Percentiles rank a stretch among this genome's conserved stretches.
These are phyloP conservation scores for Eucalyptus urophylla DNA, from an alignment of 345 rosid genomes.

Conservation along the genomic window DNA sequence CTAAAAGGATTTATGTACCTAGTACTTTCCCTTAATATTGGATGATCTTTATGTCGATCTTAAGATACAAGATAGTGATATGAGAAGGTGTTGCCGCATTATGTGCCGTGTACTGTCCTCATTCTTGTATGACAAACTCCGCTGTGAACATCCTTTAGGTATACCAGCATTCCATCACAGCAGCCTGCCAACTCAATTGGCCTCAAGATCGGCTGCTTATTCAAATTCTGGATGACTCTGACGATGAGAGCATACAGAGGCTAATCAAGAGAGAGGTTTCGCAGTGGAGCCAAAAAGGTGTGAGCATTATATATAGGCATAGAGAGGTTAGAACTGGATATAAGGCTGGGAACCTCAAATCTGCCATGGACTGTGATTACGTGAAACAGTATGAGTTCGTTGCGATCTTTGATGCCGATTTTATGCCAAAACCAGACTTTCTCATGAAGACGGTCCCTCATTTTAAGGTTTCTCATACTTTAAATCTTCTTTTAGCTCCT, in stretches of 20 bases:
- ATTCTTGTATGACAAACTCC: not conserved
- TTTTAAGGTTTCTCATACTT: slow-evolving; percentile 2
- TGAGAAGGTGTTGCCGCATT: not conserved
- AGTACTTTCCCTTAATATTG: not conserved
- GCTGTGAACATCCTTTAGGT: not conserved
- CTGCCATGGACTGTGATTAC: slow-evolving; percentile 1
- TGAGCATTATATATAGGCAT: slow-evolving; percentile 4
- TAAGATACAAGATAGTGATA: not conserved
- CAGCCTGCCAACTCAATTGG: slow-evolving; percentile 9
- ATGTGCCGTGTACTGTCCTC: not conserved
- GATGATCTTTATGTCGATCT: not conserved
- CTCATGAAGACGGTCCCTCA: slow-evolving; percentile 3
- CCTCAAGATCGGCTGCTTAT: slow-evolving; percentile 3
- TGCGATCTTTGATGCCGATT: slow-evolving; percentile 5
- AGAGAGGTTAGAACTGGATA: slow-evolving; percentile 3
- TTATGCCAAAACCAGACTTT: slow-evolving; percentile 7
- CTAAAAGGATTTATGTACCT: not conserved
- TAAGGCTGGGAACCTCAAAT: slow-evolving; percentile 16
- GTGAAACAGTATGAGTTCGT: slow-evolving; percentile 2
- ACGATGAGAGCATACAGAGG: not conserved
- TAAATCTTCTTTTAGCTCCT: not conserved
- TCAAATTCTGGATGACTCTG: slow-evolving; percentile 12
- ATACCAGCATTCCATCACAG: slow-evolving; percentile 5
- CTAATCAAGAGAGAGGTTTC: slow-evolving; percentile 4
- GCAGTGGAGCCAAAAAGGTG: not conserved